Evolutionary conservation across 2,329 filamentous ascomycete species (phyloP), one percentile per base, ranked within the genome.

Genomic region (Claviceps paspali): DNA sequence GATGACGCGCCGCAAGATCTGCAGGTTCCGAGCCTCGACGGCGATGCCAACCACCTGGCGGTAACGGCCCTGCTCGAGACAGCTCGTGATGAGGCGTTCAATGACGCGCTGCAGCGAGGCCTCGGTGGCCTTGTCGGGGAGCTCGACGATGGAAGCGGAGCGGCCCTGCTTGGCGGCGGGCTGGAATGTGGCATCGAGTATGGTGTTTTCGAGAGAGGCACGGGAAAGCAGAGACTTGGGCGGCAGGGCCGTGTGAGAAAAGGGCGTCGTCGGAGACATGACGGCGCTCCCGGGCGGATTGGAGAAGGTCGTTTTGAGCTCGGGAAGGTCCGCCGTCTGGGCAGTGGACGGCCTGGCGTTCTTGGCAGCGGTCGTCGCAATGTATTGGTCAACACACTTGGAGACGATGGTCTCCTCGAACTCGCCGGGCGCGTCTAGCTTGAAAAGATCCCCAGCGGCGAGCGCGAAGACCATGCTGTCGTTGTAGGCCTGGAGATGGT

Each of bases 341-440:
- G 53, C 54, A 27, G 54, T 52, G 47, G 60, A 61, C 33, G 67
- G 52, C 11, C 62, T 57, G 15, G 58, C 53, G 49, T 73, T 67
- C 47, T 67, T 64, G 42, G 67, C 62, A 30, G 68, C 64, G 35
- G 67, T 70, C 30, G 87, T 71, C 41, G 84, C 79, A 53, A 98
- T 95, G 64, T 95, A 98, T 47, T 92, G 92, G 61, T 98, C 91
- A 53, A 98, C 77, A 55, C 91, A 98, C 71, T 92, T 95, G 42
- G 88, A 88, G 59, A 96, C 87, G 63, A 98, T 96, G 40, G 91
- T 98, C 65, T 98, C 87, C 61, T 98, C 91, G 54, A 94, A 98
- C 65, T 98, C 91, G 60, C 85, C 82, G 36, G 83, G 80, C 38
- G 79, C 73, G 52, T 95, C 83, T 47, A 96, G 74, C 64, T 92